Evolutionary conservation across 1,284 basidiomycete species (phyloP).

Genomic region (Rhodotorula sp.): DNA sequence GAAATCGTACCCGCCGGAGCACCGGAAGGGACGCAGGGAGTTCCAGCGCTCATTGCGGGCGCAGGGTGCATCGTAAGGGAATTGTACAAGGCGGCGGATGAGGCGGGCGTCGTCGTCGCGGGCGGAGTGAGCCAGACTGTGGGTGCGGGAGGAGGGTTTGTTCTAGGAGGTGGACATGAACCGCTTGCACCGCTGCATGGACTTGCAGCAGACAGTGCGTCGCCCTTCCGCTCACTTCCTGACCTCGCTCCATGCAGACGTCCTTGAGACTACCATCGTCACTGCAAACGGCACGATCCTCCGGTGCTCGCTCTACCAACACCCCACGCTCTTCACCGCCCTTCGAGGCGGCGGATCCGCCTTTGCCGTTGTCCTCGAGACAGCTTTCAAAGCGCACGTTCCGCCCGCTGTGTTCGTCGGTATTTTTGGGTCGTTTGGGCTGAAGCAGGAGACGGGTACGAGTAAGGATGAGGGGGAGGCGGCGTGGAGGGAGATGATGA

Average conservation of each 20-base stretch:
- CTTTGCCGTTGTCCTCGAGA: slow-evolving; percentile 43
- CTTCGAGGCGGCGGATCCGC: slow-evolving; percentile 45
- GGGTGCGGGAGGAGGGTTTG: slow-evolving; percentile 15
- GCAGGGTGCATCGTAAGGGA: slow-evolving; percentile 11
- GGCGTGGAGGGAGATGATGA: slow-evolving; percentile 17
- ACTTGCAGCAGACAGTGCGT: slow-evolving; percentile 23
- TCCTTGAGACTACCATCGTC: slow-evolving; percentile 28
- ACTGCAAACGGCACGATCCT: slow-evolving; percentile 8
- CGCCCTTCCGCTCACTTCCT: too few species aligned
- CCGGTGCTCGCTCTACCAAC: slow-evolving; percentile 7
- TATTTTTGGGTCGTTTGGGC: slow-evolving; percentile 18
- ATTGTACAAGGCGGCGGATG: slow-evolving; percentile 22
- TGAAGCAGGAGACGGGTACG: neutral
- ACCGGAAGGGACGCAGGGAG: neutral
- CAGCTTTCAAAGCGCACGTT: slow-evolving; percentile 37
- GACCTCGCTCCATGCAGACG: slow-evolving; percentile 1
- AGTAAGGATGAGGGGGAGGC: neutral
- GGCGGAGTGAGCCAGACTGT: slow-evolving; percentile 20
- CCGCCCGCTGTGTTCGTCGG: slow-evolving; percentile 35
- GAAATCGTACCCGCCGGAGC: slow-evolving; percentile 17
- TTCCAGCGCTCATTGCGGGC: slow-evolving; percentile 5
- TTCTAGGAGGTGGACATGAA: slow-evolving; percentile 23
- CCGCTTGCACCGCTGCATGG: slow-evolving; percentile 17
- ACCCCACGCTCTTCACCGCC: slow-evolving; percentile 31
- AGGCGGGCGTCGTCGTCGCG: slow-evolving; percentile 13